Evolutionary conservation across 192 early-diverging fungal species (phyloP), one percentile per base, ranked within the genome.

Genomic region (Haplosporangium gracile): DNA sequence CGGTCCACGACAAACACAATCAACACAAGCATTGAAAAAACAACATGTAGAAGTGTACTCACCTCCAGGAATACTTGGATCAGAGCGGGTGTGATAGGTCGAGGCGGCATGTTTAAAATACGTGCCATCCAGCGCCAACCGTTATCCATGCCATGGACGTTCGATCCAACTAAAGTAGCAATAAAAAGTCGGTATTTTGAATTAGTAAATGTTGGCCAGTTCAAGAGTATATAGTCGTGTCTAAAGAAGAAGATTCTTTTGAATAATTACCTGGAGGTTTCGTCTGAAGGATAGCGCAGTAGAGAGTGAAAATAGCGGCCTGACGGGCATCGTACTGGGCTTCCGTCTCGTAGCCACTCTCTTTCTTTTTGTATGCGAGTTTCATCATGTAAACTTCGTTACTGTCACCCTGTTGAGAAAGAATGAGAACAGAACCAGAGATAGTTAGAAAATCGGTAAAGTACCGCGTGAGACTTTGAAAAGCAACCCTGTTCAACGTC

Each of bases 41-140:
- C 11, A 45, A 13, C 43, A n/a, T 26, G 20, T 29, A 29, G 1
- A 47, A 51, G 49, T 43, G 8, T 2, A 72, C 39, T 80, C 80
- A 86, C 84, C 89, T 96, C 93, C 32, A 97, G 71, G 72, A 96
- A 95, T 5, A 88, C 82, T 6, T 88, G 81, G 6, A 97, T 77
- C 5, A 97, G 72, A 29, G 89, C 73, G 2, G 95, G 92, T 0
- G 95, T 94, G 63, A 97, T 93, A 7, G 89, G 85, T 16, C 93
- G 89, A 22, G 93, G 93, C 42, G 90, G 90, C 82, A 95, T 85
- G 81, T 96, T 96, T 22, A 93, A 72, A 1, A 95, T 91, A 16
- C 94, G 79, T 1, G 95, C 90, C 26, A 96, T 76, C 95, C 95
- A 97, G 45, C 77, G 90, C 95, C 95, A 97, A 4, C 85, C 94